phyloP scores from a whole-genome alignment of 2,329 filamentous ascomycete genomes.

The Uncinocarpus reesii region DNA sequence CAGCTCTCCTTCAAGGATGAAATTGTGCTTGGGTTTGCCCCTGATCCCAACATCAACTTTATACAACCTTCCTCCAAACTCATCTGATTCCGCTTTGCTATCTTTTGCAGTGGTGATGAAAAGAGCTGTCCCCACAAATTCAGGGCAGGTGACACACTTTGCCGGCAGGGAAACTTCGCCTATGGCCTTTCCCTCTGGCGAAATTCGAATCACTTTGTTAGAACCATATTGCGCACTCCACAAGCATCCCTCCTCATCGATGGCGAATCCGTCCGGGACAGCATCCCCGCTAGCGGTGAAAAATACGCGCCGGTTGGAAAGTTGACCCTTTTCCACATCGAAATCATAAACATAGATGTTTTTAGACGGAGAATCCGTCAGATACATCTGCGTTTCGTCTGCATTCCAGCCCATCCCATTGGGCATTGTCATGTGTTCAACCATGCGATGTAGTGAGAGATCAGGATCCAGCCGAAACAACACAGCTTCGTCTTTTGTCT shows the following conservation, averaged over 20 bases:
- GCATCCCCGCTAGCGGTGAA: slow-evolving; percentile 56
- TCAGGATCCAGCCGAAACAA: slow-evolving; percentile 62
- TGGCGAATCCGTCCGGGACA: slow-evolving; percentile 70
- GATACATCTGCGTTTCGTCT: slow-evolving; percentile 64
- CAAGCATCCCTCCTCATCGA: slow-evolving; percentile 68
- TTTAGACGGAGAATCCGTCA: slow-evolving; percentile 64
- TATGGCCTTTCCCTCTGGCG: slow-evolving; percentile 56
- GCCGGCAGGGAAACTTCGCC: slow-evolving; percentile 70
- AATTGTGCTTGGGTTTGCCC: slow-evolving; percentile 55
- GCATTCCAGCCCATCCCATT: slow-evolving; percentile 76
- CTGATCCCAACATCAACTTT: slow-evolving; percentile 62
- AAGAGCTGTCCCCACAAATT: slow-evolving; percentile 63
- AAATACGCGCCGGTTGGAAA: slow-evolving; percentile 60
- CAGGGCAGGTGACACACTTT: slow-evolving; percentile 66
- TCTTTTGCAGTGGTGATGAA: slow-evolving; percentile 73
- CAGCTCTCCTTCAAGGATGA: slow-evolving; percentile 40
- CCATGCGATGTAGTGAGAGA: slow-evolving; percentile 49
- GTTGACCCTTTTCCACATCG: slow-evolving; percentile 50
- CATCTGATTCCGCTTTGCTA: slow-evolving; percentile 52
- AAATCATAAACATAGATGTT: slow-evolving; percentile 69
- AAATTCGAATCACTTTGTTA: slow-evolving; percentile 63
- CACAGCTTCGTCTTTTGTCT: slow-evolving; percentile 47
- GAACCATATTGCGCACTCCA: slow-evolving; percentile 85
- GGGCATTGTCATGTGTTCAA: slow-evolving; percentile 62
- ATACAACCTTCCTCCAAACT: slow-evolving; percentile 62